Conservation (phyloP, 2,329 filamentous ascomycete species). For the Colletotrichum camelliae region DNA sequence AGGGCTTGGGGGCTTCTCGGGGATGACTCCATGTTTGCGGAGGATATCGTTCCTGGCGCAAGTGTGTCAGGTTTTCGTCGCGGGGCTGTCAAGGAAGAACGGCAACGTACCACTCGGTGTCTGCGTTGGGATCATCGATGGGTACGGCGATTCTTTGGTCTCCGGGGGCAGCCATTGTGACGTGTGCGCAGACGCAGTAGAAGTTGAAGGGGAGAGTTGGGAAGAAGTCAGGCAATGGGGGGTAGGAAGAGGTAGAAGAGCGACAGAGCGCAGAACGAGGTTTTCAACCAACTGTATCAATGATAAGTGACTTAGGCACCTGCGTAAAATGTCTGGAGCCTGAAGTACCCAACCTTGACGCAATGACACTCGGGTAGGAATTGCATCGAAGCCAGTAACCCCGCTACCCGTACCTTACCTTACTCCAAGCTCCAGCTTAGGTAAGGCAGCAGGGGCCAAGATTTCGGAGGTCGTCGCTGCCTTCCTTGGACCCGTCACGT, state of each 20-base stretch:
- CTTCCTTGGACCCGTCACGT: constrained; percentile 34
- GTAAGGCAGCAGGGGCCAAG: neutral
- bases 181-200: neutral
- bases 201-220: neutral
- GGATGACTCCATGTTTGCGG: constrained; percentile 93
- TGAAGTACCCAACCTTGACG: neutral
- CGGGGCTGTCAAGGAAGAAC: constrained; percentile 27
- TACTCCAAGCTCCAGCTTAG: neutral
- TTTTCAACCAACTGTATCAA: neutral
- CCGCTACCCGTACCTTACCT: neutral
- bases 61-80: constrained; percentile 14
- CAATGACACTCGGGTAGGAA: neutral
- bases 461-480: neutral
- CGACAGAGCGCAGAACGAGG: neutral
- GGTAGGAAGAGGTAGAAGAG: neutral
- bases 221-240: neutral
- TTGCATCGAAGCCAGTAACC: neutral
- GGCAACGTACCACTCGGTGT: constrained; percentile 86
- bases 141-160: constrained; percentile 78
- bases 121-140: constrained; percentile 92
- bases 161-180: constrained; percentile 63
- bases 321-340: neutral
- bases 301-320: neutral
- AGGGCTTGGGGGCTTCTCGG: constrained; percentile 95
- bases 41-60: constrained; percentile 90